A percentile compares a stretch with the other conserved stretches of the same genome.
Conservation (phyloP, 352 stramenopile genomes). For the Thalassiosira delicatula region DNA sequence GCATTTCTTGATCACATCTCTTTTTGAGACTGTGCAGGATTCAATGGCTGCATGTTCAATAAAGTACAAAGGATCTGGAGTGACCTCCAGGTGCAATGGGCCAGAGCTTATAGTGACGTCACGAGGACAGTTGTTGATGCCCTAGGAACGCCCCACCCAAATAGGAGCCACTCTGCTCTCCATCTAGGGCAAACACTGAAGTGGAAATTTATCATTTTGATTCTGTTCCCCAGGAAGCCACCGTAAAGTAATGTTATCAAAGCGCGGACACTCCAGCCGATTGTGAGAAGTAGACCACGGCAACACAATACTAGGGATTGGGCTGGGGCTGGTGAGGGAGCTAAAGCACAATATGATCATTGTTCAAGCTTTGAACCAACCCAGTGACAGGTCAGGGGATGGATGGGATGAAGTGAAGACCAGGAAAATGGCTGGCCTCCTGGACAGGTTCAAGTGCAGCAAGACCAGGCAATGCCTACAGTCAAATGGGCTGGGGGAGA, state of each 20-base stretch:
- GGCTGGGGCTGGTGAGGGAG: background rate
- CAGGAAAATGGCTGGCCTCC: background rate
- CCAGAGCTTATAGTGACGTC: no score
- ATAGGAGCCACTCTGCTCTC: no score
- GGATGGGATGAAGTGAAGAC: background rate
- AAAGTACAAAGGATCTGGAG: no score
- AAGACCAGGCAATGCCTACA: constrained; percentile 12
- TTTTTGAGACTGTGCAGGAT: no score
- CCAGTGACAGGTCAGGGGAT: background rate
- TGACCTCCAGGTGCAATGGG: no score
- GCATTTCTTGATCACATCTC: no score
- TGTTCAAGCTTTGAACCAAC: background rate
- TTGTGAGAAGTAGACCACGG: background rate
- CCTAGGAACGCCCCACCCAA: no score
- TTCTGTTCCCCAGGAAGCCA: no score
- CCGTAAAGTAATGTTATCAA: background rate
- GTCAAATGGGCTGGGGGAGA: constrained; percentile 11
- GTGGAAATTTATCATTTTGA: no score
- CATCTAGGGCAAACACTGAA: no score
- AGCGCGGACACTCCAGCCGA: background rate
- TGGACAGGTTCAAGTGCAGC: constrained; percentile 10
- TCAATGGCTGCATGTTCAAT: no score
- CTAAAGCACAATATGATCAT: background rate
- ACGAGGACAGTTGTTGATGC: no score
- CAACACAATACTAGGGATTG: background rate